phyloP scores from a whole-genome alignment of 1,284 basidiomycete species.

The Retiboletus flavoniger region DNA sequence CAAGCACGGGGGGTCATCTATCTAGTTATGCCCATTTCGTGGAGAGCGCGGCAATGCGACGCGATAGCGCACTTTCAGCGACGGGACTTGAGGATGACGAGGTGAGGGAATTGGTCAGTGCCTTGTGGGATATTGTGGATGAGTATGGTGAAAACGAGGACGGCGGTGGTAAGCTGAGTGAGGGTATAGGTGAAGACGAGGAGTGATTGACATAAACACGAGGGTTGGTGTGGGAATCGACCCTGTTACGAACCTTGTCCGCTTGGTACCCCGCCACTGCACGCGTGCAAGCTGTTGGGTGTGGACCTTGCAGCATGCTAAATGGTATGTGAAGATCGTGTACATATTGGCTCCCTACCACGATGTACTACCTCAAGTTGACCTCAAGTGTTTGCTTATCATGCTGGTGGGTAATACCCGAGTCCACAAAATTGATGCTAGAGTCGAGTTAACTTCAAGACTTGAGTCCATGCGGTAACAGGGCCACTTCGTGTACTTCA shows the following conservation, averaged over 20 bases:
- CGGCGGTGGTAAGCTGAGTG: constrained; percentile 18
- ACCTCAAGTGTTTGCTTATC: neutral
- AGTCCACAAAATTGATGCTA: neutral
- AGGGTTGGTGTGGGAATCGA: neutral
- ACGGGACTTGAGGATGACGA: constrained; percentile 49
- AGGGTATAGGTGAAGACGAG: constrained; percentile 30
- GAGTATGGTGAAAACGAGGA: constrained; percentile 37
- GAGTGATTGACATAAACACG: constrained; percentile 12
- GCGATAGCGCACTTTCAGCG: constrained; percentile 22
- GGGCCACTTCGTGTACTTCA: neutral
- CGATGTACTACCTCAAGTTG: neutral
- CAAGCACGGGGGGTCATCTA: constrained; percentile 38
- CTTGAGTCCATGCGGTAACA: neutral
- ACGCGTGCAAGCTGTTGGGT: neutral
- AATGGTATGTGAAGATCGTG: neutral
- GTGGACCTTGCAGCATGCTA: neutral
- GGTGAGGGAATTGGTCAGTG: constrained; percentile 48
- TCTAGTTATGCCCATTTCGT: constrained; percentile 45
- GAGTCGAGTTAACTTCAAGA: neutral
- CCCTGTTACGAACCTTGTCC: neutral
- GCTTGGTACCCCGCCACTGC: neutral
- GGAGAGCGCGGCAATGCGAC: constrained; percentile 36
- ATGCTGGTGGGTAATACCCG: neutral
- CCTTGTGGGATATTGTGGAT: constrained; percentile 52
- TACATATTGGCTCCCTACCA: neutral